Conservation (phyloP, 495 filamentous ascomycete species). For the Viridothelium virens region DNA sequence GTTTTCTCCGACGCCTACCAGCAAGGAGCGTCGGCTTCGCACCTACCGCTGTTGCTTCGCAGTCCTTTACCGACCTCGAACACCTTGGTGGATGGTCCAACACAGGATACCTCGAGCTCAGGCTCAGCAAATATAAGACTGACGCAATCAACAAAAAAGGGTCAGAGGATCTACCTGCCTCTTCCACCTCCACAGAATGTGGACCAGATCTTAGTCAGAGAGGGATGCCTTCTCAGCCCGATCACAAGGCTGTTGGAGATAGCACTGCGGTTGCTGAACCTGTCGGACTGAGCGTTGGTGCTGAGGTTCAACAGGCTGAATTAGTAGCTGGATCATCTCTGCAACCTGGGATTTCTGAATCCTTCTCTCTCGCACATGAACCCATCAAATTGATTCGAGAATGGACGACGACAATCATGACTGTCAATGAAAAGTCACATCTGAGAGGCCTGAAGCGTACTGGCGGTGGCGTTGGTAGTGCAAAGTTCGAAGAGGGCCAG, state of each 20-base stretch:
- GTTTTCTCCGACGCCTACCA: conserved; percentile 49
- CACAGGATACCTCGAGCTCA: conserved; percentile 53
- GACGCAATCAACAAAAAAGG: no score
- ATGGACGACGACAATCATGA: conserved; percentile 40
- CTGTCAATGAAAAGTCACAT: conserved; percentile 59
- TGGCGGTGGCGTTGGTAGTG: conserved; percentile 67
- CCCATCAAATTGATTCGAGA: conserved; percentile 15
- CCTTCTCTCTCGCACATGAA: background rate
- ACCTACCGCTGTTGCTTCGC: conserved; percentile 26
- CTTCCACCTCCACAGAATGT: no score
- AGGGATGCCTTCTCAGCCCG: background rate
- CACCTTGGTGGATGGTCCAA: conserved; percentile 56
- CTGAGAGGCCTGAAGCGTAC: conserved; percentile 66
- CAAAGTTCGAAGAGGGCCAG: conserved; percentile 62
- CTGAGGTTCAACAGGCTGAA: background rate
- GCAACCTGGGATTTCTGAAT: conserved; percentile 20
- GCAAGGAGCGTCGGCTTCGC: conserved; percentile 34
- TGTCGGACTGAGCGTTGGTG: background rate
- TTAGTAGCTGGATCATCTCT: conserved; percentile 10
- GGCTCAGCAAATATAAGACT: conserved; percentile 24
- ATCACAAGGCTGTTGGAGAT: background rate
- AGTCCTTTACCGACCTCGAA: conserved; percentile 29
- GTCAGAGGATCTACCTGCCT: no score
- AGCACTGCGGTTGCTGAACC: conserved; percentile 6
- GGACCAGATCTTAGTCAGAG: no score